Evolutionary conservation across 2,329 filamentous ascomycete genomes (phyloP).

Genomic region (Colletotrichum incanum): DNA sequence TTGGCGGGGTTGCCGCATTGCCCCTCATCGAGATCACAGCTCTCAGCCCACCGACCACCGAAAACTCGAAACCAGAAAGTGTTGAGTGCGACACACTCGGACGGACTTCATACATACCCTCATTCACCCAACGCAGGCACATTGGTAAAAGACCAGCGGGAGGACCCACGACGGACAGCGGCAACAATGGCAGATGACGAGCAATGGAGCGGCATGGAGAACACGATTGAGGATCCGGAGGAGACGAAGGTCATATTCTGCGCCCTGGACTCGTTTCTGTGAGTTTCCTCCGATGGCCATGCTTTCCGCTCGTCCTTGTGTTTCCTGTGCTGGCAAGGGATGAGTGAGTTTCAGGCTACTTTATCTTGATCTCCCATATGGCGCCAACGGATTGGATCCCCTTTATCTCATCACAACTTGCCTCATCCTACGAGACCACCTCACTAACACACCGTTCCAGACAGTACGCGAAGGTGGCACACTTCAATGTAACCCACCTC

Average conservation of each 20-base stretch:
- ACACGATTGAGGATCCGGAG: slow-evolving; percentile 81
- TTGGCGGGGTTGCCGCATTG: neutral
- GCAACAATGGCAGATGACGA: slow-evolving; percentile 54
- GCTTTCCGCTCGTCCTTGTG: slow-evolving; percentile 4
- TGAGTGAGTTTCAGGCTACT: slow-evolving; percentile 1
- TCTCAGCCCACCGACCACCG: slow-evolving; percentile 5
- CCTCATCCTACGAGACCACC: neutral
- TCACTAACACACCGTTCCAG: slow-evolving; percentile 59
- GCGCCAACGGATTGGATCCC: slow-evolving; percentile 32
- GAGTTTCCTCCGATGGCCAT: slow-evolving; percentile 55
- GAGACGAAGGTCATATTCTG: slow-evolving; percentile 86
- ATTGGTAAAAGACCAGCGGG: neutral
- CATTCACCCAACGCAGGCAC: no score
- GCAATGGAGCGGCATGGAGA: slow-evolving; percentile 74
- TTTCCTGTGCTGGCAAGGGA: slow-evolving; percentile 3
- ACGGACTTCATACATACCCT: neutral
- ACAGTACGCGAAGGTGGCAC: slow-evolving; percentile 87
- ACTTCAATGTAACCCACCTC: slow-evolving; percentile 92
- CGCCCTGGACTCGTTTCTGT: slow-evolving; percentile 92
- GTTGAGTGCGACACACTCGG: neutral
- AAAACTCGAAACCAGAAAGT: slow-evolving; percentile 22
- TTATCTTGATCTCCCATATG: neutral
- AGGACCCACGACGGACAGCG: neutral
- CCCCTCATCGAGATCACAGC: slow-evolving; percentile 16
- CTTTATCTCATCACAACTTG: slow-evolving; percentile 3